Evolutionary conservation across 768 basidiomycete species (phyloP).

Genomic region (Boletus tomentosulus): DNA sequence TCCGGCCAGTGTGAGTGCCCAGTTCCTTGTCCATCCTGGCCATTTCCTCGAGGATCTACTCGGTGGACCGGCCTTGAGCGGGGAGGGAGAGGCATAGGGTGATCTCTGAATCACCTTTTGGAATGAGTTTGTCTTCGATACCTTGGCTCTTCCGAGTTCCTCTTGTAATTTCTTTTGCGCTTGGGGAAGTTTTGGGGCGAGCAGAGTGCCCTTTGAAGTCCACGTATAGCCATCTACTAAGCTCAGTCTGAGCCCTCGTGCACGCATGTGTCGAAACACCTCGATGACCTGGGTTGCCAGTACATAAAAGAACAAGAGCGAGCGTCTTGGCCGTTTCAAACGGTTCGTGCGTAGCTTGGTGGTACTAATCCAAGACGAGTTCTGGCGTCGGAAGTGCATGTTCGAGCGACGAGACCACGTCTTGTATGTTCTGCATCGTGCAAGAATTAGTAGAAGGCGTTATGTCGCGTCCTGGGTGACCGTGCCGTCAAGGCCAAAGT

Average conservation of each 20-base stretch:
- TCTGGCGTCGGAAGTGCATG: constrained; percentile 1
- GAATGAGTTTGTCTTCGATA: constrained; percentile 67
- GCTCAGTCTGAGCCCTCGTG: constrained; percentile 31
- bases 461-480: too few relatives aligned
- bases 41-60: constrained; percentile 80
- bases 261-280: constrained; percentile 34
- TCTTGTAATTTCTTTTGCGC: constrained; percentile 53
- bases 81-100: constrained; percentile 66
- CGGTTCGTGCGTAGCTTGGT: constrained; percentile 10
- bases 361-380: constrained; percentile 14
- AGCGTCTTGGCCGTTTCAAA: constrained; percentile 31
- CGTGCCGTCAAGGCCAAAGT: too few relatives aligned
- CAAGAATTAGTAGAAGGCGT: too few relatives aligned
- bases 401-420: constrained; percentile 10
- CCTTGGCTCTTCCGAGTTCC: constrained; percentile 61
- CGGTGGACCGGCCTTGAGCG: constrained; percentile 53
- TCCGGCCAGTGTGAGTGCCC: constrained; percentile 49
- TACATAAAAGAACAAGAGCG: constrained; percentile 35
- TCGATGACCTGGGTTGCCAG: constrained; percentile 24
- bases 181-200: constrained; percentile 60
- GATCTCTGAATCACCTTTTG: constrained; percentile 57
- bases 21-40: constrained; percentile 68
- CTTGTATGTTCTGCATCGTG: constrained; percentile 5
- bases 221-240: constrained; percentile 26
- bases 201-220: constrained; percentile 22